phyloP scores from a whole-genome alignment of 225 moss, liverwort and hornwort species.

The Anthoceros angustus region DNA sequence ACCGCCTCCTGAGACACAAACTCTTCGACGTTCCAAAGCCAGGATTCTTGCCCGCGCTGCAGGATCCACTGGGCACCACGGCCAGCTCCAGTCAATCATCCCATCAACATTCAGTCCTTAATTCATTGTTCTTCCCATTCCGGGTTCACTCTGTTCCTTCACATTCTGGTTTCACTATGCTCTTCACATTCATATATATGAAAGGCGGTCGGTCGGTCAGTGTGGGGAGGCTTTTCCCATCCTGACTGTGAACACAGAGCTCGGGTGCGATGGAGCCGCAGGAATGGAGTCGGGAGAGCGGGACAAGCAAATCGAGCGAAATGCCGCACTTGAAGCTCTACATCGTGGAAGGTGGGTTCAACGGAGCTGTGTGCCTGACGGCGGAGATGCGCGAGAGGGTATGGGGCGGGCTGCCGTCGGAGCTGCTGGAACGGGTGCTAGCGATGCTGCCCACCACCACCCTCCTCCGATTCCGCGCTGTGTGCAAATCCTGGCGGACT shows the following conservation, averaged over 20 bases:
- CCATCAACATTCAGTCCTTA: no score
- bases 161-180: no score
- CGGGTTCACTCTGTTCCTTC: no score
- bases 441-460: background rate
- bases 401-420: background rate
- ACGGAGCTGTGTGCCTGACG: background rate
- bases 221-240: background rate
- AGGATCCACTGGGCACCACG: no score
- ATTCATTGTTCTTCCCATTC: no score
- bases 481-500: background rate
- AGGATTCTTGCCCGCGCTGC: no score
- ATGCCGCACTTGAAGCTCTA: background rate
- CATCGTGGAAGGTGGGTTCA: background rate
- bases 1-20: no score
- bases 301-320: no score
- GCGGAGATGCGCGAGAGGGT: background rate
- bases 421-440: constrained; percentile 1
- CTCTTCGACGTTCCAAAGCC: no score
- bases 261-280: background rate
- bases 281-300: background rate
- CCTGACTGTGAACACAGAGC: background rate
- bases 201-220: background rate
- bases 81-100: no score
- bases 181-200: no score
- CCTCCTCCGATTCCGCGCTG: constrained; percentile 2